Conservation (phyloP, 768 basidiomycete genomes). For the Pulveroboletus frians region DNA sequence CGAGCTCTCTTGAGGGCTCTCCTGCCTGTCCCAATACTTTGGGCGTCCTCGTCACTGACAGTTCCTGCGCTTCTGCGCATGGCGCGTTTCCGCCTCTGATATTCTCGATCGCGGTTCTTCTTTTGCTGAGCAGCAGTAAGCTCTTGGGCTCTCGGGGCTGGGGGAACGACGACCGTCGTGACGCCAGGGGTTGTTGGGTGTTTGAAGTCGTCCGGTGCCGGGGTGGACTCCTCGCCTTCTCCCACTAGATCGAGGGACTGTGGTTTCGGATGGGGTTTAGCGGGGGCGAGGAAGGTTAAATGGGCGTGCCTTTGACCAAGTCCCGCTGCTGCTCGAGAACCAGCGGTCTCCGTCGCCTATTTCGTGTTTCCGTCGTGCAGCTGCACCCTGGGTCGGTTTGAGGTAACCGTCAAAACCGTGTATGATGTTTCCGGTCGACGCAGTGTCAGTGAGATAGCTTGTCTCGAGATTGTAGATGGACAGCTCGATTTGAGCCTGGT, state of each 20-base stretch:
- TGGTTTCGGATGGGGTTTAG: conserved; percentile 4
- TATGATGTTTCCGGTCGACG: conserved; percentile 81
- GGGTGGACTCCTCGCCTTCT: conserved; percentile 59
- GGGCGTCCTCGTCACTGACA: conserved; percentile 66
- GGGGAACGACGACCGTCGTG: conserved; percentile 73
- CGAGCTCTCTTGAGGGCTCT: conserved; percentile 67
- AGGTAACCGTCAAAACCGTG: conserved; percentile 85
- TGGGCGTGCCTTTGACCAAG: conserved; percentile 59
- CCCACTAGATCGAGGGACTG: conserved; percentile 74
- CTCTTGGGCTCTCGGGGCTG: conserved; percentile 64
- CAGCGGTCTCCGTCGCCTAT: conserved; percentile 72
- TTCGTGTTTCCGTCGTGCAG: conserved; percentile 61
- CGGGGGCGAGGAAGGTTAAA: not conserved
- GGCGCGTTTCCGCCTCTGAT: conserved; percentile 74
- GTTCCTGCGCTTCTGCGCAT: conserved; percentile 60
- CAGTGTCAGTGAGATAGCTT: conserved; percentile 72
- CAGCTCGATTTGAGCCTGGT: conserved; percentile 69
- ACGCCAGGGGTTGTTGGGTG: conserved; percentile 68
- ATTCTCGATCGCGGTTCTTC: conserved; percentile 74
- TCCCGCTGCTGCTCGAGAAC: conserved; percentile 78
- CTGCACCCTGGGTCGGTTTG: conserved; percentile 57
- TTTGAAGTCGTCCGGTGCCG: conserved; percentile 60
- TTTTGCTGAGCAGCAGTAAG: conserved; percentile 69
- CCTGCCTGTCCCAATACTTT: conserved; percentile 41
- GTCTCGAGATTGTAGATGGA: conserved; percentile 77